A percentile compares a stretch with the other conserved stretches of the same genome.
Evolutionary conservation across 2,329 filamentous ascomycete species (phyloP).

Genomic region (Furcasterigmium sp.): DNA sequence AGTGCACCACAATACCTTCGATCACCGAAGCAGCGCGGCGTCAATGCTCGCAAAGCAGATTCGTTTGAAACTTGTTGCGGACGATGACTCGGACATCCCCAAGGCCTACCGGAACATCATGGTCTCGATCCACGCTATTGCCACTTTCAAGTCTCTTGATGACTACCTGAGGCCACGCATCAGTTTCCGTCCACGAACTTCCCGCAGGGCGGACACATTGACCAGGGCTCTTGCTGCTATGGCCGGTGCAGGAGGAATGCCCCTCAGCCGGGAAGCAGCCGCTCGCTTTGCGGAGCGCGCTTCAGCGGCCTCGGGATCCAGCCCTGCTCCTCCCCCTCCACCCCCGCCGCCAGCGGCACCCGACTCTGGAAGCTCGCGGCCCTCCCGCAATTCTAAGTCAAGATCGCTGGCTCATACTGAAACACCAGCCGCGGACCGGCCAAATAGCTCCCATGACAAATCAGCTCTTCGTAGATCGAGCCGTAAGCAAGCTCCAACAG

Average conservation of each 20-base stretch:
- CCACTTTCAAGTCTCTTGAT: slow-evolving; percentile 93
- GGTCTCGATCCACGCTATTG: slow-evolving; percentile 97
- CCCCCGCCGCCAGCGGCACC: slow-evolving; percentile 29
- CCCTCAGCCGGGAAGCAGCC: slow-evolving; percentile 42
- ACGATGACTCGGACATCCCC: slow-evolving; percentile 87
- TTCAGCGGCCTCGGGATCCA: slow-evolving; percentile 28
- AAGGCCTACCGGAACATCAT: slow-evolving; percentile 87
- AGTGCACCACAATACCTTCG: slow-evolving; percentile 86
- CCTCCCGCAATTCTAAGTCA: slow-evolving; percentile 39
- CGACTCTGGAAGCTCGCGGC: slow-evolving; percentile 36
- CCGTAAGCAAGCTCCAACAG: slow-evolving; percentile 47
- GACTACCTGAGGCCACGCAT: slow-evolving; percentile 93
- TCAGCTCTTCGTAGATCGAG: slow-evolving; percentile 55
- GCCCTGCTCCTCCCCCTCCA: slow-evolving; percentile 28
- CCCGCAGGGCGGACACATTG: slow-evolving; percentile 57
- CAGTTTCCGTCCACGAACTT: slow-evolving; percentile 61
- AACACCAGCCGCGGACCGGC: slow-evolving; percentile 35
- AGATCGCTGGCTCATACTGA: slow-evolving; percentile 37
- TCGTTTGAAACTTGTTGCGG: slow-evolving; percentile 79
- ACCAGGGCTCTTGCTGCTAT: slow-evolving; percentile 70
- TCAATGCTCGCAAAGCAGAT: slow-evolving; percentile 98
- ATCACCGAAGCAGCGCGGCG: slow-evolving; percentile 84
- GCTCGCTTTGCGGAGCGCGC: slow-evolving; percentile 40
- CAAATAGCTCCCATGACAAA: slow-evolving; percentile 53
- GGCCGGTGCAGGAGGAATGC: slow-evolving; percentile 63